These are phyloP conservation scores for Mortierella sp. DNA, from an alignment of 371 early-diverging fungal genomes.

Conservation along the genomic window DNA sequence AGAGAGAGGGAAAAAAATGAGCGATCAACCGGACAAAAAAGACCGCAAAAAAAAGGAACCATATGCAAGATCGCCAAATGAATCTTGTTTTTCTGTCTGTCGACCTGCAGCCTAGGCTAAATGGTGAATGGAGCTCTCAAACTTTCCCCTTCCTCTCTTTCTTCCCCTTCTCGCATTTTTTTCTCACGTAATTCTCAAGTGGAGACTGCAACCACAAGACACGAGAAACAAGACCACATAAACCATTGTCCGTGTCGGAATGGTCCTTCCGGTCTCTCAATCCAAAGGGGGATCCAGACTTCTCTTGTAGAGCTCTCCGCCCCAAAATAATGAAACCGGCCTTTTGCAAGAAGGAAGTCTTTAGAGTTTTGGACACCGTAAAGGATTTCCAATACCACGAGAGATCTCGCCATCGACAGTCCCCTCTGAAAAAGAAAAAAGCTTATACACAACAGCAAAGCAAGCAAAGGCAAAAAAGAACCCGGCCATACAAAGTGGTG, in stretches of 20 bases:
- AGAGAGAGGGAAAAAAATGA: neutral
- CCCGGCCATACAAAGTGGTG: neutral
- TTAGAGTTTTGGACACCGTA: neutral
- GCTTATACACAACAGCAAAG: neutral
- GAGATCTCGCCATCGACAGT: neutral
- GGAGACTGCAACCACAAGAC: neutral
- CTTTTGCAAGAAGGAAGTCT: neutral
- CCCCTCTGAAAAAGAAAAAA: neutral
- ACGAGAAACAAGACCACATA: neutral
- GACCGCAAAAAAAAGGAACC: too few relatives aligned
- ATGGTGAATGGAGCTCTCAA: neutral
- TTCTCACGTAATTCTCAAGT: constrained; percentile 1
- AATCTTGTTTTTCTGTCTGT: neutral
- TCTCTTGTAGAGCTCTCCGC: neutral
- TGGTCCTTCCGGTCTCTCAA: too few relatives aligned
- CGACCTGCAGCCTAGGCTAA: too few relatives aligned
- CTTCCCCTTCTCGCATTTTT: neutral
- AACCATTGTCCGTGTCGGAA: too few relatives aligned
- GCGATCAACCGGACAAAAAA: neutral
- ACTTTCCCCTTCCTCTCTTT: neutral
- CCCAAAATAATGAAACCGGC: neutral
- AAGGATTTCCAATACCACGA: neutral
- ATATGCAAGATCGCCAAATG: constrained; percentile 9
- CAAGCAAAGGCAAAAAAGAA: neutral
- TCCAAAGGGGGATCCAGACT: too few relatives aligned